phyloP scores from a whole-genome alignment of 352 stramenopile genomes.

The Phytophthora palmivora region DNA sequence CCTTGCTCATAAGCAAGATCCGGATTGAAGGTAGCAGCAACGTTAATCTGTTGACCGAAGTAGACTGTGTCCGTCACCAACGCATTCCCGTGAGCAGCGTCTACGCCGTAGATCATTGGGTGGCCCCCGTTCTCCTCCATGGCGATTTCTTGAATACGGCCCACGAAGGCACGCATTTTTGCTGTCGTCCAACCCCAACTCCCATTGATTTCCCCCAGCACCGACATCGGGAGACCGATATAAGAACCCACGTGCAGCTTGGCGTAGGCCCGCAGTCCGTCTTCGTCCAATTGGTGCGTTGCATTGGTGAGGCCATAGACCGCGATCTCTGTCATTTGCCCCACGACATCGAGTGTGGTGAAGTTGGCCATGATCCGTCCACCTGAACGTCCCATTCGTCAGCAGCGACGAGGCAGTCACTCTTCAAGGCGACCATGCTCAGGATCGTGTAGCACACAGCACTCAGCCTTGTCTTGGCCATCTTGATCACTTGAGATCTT shows the following conservation, averaged over 20 bases:
- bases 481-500: slow-evolving; percentile 4
- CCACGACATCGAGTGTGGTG: slow-evolving; percentile 19
- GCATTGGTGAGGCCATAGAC: slow-evolving; percentile 16
- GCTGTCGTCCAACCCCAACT: slow-evolving; percentile 20
- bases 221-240: slow-evolving; percentile 28
- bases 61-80: slow-evolving; percentile 59
- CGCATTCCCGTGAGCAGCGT: slow-evolving; percentile 72
- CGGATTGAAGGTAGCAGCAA: slow-evolving; percentile 13
- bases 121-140: slow-evolving; percentile 36
- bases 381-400: slow-evolving; percentile 22
- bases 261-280: slow-evolving; percentile 58
- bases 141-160: slow-evolving; percentile 34
- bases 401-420: neutral
- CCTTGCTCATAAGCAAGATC: slow-evolving; percentile 12
- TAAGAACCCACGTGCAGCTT: slow-evolving; percentile 82
- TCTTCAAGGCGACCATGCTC: slow-evolving; percentile 2
- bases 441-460: slow-evolving; percentile 4
- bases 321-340: slow-evolving; percentile 29
- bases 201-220: slow-evolving; percentile 10
- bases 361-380: slow-evolving; percentile 26
- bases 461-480: slow-evolving; percentile 12
- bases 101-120: slow-evolving; percentile 16
- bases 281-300: slow-evolving; percentile 20
- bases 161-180: slow-evolving; percentile 9
- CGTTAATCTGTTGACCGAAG: slow-evolving; percentile 18